Percentiles rank a stretch among this genome's conserved stretches.
These are phyloP conservation scores for Acer saccharum DNA, from an alignment of 345 rosid genomes.

Conservation along the genomic window DNA sequence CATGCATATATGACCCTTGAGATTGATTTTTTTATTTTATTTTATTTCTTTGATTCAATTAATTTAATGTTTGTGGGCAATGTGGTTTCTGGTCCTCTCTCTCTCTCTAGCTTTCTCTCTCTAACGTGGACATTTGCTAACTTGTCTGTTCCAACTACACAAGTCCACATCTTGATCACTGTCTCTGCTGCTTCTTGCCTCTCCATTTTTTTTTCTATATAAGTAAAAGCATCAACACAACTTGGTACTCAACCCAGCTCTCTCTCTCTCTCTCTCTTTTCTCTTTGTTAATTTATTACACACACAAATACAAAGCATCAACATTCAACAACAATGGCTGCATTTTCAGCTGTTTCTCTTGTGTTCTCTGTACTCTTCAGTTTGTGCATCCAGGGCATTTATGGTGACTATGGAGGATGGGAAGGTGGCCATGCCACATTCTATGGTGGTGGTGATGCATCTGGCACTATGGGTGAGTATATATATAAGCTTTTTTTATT, in stretches of 20 bases:
- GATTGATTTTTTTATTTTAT: neutral
- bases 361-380: constrained; percentile 26
- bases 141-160: constrained; percentile 22
- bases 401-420: constrained; percentile 73
- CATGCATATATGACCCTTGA: constrained; percentile 16
- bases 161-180: constrained; percentile 21
- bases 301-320: neutral
- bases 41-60: neutral
- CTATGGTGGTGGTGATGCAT: constrained; percentile 81
- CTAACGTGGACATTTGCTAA: constrained; percentile 13
- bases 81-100: neutral
- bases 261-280: neutral
- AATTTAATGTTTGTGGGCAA: neutral
- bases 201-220: constrained; percentile 7
- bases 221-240: neutral
- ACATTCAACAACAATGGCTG: constrained; percentile 15
- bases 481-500: too few species aligned
- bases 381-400: constrained; percentile 36
- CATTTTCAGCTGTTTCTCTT: constrained; percentile 27
- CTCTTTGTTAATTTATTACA: neutral
- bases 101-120: neutral
- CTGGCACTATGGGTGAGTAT: constrained; percentile 79
- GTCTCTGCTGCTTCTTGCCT: neutral
- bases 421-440: constrained; percentile 71
- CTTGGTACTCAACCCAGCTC: constrained; percentile 1